These are phyloP conservation scores for Heterobasidion occidentale DNA, from an alignment of 1,284 basidiomycete genomes.

Conservation along the genomic window DNA sequence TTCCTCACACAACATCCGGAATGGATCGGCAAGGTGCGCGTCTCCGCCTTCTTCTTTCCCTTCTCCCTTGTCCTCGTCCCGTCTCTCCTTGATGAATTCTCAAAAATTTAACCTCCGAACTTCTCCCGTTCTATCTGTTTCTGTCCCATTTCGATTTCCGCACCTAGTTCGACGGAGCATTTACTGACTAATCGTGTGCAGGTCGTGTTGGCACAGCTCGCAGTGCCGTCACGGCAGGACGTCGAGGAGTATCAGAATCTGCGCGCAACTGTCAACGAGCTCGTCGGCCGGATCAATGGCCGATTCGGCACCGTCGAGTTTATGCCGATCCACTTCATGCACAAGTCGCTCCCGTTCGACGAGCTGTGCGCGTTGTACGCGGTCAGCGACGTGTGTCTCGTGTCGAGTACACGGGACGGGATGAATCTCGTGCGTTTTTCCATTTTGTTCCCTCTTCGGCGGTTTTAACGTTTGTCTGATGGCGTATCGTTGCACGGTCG, in stretches of 20 bases:
- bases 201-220: slow-evolving; percentile 94
- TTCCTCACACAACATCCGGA: slow-evolving; percentile 97
- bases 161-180: too few species aligned
- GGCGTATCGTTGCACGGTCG: slow-evolving; percentile 2
- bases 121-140: too few species aligned
- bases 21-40: slow-evolving; percentile 89
- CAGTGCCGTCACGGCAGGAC: slow-evolving; percentile 95
- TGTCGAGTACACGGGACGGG: slow-evolving; percentile 92
- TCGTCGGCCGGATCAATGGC: slow-evolving; percentile 97
- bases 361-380: slow-evolving; percentile 97
- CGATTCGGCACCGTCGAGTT: slow-evolving; percentile 98
- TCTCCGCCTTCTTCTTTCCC: not conserved
- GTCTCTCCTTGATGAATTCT: slow-evolving; percentile 1
- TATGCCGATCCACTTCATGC: slow-evolving; percentile 99
- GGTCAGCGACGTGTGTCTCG: slow-evolving; percentile 92
- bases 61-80: not conserved
- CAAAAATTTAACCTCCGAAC: not conserved
- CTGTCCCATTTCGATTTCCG: too few species aligned
- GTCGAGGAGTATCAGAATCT: slow-evolving; percentile 99
- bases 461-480: not conserved
- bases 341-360: slow-evolving; percentile 89
- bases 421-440: slow-evolving; percentile 86
- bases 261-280: slow-evolving; percentile 92
- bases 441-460: not conserved
- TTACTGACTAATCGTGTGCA: too few species aligned